phyloP scores from a whole-genome alignment of 768 basidiomycete genomes.

The Rhizopogon rudus region DNA sequence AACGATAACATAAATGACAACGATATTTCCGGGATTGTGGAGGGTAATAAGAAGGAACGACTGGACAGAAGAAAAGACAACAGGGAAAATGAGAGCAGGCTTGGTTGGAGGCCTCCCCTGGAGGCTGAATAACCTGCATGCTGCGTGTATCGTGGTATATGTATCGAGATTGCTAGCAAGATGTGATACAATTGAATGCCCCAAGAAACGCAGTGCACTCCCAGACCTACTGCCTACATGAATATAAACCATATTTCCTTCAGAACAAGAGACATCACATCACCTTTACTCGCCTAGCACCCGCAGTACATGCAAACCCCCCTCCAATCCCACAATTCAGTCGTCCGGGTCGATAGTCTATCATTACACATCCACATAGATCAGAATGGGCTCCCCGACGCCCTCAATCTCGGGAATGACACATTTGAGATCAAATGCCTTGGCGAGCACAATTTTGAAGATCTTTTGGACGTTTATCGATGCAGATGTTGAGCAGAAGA shows the following conservation, averaged over 20 bases:
- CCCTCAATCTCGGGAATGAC: constrained; percentile 97
- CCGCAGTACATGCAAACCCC: background rate
- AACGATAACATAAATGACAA: constrained; percentile 19
- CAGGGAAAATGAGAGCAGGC: background rate
- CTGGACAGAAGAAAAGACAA: constrained; percentile 13
- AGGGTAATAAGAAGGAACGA: constrained; percentile 21
- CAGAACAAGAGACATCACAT: background rate
- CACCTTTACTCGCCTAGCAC: background rate
- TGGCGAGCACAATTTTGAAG: constrained; percentile 95
- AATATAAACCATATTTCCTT: background rate
- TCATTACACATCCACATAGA: constrained; percentile 73
- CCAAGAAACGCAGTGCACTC: constrained; percentile 3
- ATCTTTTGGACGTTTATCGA: constrained; percentile 99
- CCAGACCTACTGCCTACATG: background rate
- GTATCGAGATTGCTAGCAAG: constrained; percentile 5
- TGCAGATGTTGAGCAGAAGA: constrained; percentile 98
- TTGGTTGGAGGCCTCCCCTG: background rate
- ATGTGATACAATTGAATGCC: constrained; percentile 17
- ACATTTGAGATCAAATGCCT: constrained; percentile 98
- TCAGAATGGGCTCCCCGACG: constrained; percentile 91
- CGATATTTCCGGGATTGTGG: constrained; percentile 6
- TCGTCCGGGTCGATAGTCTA: constrained; percentile 11
- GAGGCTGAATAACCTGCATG: background rate
- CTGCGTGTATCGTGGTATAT: background rate
- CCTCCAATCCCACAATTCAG: background rate